Percentiles rank a stretch among this genome's conserved stretches.
Evolutionary conservation across 2,329 filamentous ascomycete species (phyloP).

Genomic region (Plectosphaerella sp.): DNA sequence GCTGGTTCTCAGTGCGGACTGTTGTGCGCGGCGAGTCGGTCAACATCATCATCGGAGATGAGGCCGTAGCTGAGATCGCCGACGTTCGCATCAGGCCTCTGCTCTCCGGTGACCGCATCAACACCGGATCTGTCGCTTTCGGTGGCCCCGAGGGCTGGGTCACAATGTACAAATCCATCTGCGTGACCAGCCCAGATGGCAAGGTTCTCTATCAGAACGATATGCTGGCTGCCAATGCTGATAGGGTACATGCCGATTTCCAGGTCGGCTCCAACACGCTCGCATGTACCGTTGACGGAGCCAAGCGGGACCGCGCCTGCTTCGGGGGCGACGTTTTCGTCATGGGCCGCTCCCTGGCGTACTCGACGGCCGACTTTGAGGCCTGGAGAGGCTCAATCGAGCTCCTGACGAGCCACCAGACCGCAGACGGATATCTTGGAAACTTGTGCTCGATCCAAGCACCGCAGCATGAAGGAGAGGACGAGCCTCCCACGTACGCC

Average conservation of each 20-base stretch:
- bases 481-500: conserved; percentile 6
- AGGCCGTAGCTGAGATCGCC: conserved; percentile 1
- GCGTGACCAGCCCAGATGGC: neutral
- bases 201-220: conserved; percentile 3
- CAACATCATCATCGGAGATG: neutral
- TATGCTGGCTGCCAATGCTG: neutral
- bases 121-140: conserved; percentile 6
- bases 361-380: neutral
- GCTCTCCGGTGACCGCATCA: conserved; percentile 3
- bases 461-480: neutral
- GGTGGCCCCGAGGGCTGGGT: conserved; percentile 7
- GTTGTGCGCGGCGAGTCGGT: neutral
- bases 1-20: neutral
- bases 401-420: conserved; percentile 8
- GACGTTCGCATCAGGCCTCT: conserved; percentile 3
- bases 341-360: conserved; percentile 6
- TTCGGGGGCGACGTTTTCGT: conserved; percentile 8
- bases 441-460: conserved; percentile 8
- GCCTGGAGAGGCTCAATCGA: conserved; percentile 7
- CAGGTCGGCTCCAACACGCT: conserved; percentile 6
- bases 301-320: conserved; percentile 7
- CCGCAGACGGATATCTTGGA: conserved; percentile 5
- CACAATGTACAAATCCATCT: conserved; percentile 1
- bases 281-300: conserved; percentile 8
- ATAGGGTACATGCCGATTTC: conserved; percentile 4